phyloP scores from a whole-genome alignment of 805 yeast species.

The Candida boidinii region DNA sequence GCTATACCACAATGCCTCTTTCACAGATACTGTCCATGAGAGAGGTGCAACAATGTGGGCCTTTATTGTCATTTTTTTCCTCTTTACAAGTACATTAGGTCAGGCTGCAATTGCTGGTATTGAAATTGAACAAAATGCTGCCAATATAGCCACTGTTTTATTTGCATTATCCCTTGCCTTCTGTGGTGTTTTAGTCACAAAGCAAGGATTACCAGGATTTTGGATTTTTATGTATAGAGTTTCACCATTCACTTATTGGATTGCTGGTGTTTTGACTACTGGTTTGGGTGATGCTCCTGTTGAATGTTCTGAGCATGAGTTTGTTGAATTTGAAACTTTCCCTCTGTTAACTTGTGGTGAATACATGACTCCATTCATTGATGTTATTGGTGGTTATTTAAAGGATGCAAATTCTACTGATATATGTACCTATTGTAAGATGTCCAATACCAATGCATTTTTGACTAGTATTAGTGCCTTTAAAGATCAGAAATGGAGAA shows the following conservation, averaged over 20 bases:
- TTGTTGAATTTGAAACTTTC: constrained; percentile 41
- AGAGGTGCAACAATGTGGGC: constrained; percentile 43
- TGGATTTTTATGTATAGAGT: constrained; percentile 74
- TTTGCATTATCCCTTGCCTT: constrained; percentile 59
- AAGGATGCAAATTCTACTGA: constrained; percentile 32
- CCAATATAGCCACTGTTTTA: constrained; percentile 44
- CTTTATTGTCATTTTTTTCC: constrained; percentile 32
- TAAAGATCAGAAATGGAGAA: constrained; percentile 32
- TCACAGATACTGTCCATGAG: constrained; percentile 32
- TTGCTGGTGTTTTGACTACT: constrained; percentile 43
- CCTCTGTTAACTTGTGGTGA: constrained; percentile 48
- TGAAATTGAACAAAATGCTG: constrained; percentile 51
- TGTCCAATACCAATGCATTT: constrained; percentile 46
- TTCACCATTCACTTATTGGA: constrained; percentile 62
- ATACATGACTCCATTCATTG: constrained; percentile 34
- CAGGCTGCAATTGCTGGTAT: constrained; percentile 47
- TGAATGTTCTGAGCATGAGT: constrained; percentile 40
- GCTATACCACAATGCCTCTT: constrained; percentile 47
- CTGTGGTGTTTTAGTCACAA: constrained; percentile 69
- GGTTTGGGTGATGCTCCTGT: constrained; percentile 46
- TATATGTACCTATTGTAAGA: constrained; percentile 52
- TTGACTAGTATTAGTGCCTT: constrained; percentile 33
- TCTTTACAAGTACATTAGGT: constrained; percentile 48
- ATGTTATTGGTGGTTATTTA: constrained; percentile 38
- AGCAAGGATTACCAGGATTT: constrained; percentile 61